Evolutionary conservation across 305 asterid genomes (phyloP).

Genomic region (Fraxinus nigra): DNA sequence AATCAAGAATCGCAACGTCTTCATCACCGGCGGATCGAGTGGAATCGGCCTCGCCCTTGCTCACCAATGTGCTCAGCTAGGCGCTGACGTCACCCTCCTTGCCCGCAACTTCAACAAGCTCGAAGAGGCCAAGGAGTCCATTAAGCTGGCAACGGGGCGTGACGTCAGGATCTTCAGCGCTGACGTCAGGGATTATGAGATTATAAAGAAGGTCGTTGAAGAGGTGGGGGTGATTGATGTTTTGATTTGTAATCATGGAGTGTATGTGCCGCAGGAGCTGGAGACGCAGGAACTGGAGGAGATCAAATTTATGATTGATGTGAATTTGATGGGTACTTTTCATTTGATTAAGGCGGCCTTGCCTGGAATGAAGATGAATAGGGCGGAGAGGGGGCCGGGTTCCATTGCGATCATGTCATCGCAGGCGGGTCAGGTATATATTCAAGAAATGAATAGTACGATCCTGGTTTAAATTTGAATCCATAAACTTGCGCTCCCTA

Average conservation of each 20-base stretch:
- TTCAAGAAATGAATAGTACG: not conserved
- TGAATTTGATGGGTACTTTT: conserved; percentile 75
- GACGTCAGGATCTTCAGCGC: conserved; percentile 70
- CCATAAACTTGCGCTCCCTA: not conserved
- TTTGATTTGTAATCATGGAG: conserved; percentile 84
- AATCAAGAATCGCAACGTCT: conserved; percentile 81
- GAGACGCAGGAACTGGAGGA: conserved; percentile 71
- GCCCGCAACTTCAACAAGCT: conserved; percentile 65
- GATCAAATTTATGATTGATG: conserved; percentile 83
- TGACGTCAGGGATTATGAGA: conserved; percentile 79
- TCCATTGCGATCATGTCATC: conserved; percentile 93
- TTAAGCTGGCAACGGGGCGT: conserved; percentile 73
- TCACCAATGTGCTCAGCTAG: conserved; percentile 57
- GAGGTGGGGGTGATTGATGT: conserved; percentile 83
- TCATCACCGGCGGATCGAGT: conserved; percentile 97
- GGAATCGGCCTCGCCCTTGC: conserved; percentile 95
- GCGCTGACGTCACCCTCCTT: conserved; percentile 73
- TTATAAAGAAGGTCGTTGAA: conserved; percentile 51
- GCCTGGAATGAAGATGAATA: conserved; percentile 78
- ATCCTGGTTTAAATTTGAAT: not conserved
- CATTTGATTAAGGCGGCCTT: conserved; percentile 86
- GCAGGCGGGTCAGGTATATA: conserved; percentile 91
- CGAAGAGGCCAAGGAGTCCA: conserved; percentile 67
- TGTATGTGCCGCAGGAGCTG: conserved; percentile 70
- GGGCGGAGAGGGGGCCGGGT: conserved; percentile 63